Conservation (phyloP, 2,329 filamentous ascomycete genomes). For the Penicillium hordei region DNA sequence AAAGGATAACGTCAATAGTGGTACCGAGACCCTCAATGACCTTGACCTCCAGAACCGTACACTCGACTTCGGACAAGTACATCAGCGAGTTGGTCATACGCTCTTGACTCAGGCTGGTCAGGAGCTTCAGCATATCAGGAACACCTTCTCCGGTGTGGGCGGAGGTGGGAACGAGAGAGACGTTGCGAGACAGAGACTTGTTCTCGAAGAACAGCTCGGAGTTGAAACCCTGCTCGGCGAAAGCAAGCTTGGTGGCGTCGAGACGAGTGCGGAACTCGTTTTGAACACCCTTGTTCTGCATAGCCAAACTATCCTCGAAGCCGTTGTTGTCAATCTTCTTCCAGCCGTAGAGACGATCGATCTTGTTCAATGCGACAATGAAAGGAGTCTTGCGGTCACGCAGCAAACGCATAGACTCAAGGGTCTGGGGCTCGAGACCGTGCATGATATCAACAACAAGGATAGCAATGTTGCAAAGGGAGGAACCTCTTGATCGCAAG, state of each 20-base stretch:
- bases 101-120: conserved; percentile 88
- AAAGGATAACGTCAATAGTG: conserved; percentile 95
- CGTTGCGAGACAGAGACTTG: conserved; percentile 90
- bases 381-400: conserved; percentile 94
- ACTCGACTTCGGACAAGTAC: conserved; percentile 97
- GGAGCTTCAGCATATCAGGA: conserved; percentile 96
- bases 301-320: conserved; percentile 84
- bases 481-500: conserved; percentile 91
- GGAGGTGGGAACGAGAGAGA: conserved; percentile 95
- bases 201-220: conserved; percentile 96
- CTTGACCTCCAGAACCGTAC: conserved; percentile 97
- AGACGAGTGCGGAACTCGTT: conserved; percentile 91
- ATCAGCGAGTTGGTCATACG: conserved; percentile 96
- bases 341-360: conserved; percentile 98
- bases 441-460: conserved; percentile 99
- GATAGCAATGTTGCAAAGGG: conserved; percentile 98
- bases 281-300: conserved; percentile 90
- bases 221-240: conserved; percentile 97
- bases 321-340: conserved; percentile 99
- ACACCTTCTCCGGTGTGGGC: conserved; percentile 99
- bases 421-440: conserved; percentile 92
- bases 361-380: conserved; percentile 99
- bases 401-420: conserved; percentile 94
- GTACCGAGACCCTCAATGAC: conserved; percentile 98
- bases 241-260: conserved; percentile 86